Evolutionary conservation across 1,284 basidiomycete species (phyloP), one percentile per base, ranked within the genome.

Genomic region (Sphagnurus paluster): DNA sequence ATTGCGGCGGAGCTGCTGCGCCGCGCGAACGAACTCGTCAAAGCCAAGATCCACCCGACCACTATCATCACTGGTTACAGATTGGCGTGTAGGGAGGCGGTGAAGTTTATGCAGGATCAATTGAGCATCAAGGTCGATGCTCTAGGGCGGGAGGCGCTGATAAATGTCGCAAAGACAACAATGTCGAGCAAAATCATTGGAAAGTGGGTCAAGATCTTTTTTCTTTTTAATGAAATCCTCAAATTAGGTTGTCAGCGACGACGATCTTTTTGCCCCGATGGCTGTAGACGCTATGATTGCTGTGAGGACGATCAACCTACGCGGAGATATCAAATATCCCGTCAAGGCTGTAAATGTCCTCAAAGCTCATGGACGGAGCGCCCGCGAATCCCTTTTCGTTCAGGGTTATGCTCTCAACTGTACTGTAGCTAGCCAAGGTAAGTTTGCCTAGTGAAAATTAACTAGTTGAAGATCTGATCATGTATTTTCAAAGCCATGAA

Each of bases 341-440:
- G 97, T 99, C 59, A 99, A 99, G 74, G 97, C 97, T 1, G 97
- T 99, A 55, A 99, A 99, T 64, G 84, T 99, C n/a, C 79, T 99
- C 60, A 99, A 99, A 71, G 97, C 97, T 7, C 97, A 99, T 64
- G 97, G 97, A 49, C 88, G 87, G 70, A 96, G 93, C 65, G 93
- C 95, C 19, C 82, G 94, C 54, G 97, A 99, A 67, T 98, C 94
- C 29, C 67, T 98, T 54, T 94, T 91, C 64, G 89, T 99, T 51
- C 92, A 92, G 62, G 97, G 97, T 36, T 99, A 99, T 71, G 97
- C 97, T 25, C 74, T 99, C 55, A 99, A 99, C 69, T 99, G 97
- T 74, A 99, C 97, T 11, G 95, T 99, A 39, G 95, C 97, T 1
- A 95, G 91, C 64, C 97, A 99, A 80, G 94, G 93, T 93, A 58